phyloP scores from a whole-genome alignment of 805 yeast species.

The Saccharomycopsis babjevae region DNA sequence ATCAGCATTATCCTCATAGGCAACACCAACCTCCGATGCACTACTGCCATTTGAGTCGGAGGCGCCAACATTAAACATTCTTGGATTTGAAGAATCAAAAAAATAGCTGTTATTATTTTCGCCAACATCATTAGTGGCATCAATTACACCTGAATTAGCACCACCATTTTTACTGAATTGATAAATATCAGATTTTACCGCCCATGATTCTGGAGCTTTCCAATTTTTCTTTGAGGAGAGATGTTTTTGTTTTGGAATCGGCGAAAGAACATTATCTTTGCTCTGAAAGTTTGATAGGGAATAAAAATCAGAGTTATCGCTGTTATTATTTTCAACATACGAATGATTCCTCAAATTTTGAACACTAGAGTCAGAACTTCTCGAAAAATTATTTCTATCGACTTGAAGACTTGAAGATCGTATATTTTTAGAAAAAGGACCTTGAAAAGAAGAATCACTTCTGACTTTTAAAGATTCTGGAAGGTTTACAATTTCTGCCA shows the following conservation, averaged over 20 bases:
- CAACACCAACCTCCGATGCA: background rate
- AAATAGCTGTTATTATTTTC: background rate
- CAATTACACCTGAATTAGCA: background rate
- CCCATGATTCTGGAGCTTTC: constrained; percentile 43
- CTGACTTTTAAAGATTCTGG: background rate
- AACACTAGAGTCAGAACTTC: background rate
- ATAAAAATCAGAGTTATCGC: background rate
- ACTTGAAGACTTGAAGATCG: background rate
- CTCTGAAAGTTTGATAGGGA: background rate
- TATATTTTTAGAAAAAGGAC: background rate
- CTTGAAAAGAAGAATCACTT: background rate
- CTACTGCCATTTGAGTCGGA: background rate
- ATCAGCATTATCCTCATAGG: background rate
- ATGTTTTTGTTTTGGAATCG: background rate
- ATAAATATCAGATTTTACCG: constrained; percentile 28
- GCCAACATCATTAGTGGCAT: background rate
- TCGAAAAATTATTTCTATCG: background rate
- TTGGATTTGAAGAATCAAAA: background rate
- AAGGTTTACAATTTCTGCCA: constrained; percentile 12
- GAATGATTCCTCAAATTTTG: constrained; percentile 4
- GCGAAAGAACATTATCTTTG: background rate
- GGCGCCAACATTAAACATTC: background rate
- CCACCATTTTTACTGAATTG: constrained; percentile 1
- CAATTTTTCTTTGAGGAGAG: constrained; percentile 23
- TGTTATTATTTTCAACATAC: constrained; percentile 4